A percentile compares a stretch with the other conserved stretches of the same genome.
Conservation (phyloP, 257 asterid species). For the Fraxinus americana region DNA sequence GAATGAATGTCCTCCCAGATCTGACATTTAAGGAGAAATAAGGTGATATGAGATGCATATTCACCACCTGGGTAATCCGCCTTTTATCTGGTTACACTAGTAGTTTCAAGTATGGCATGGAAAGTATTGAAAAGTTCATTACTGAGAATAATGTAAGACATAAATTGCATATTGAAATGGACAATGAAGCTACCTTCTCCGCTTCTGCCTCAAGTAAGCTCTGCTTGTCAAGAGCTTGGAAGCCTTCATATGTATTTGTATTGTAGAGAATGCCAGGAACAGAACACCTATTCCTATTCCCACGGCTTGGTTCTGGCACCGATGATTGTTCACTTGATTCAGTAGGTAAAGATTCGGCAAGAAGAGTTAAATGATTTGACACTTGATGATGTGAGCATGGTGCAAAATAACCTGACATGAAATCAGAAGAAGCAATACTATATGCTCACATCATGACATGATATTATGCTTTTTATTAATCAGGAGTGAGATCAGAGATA, state of each 20-base stretch:
- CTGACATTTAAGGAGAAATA: conserved; percentile 43
- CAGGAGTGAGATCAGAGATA: conserved; percentile 6
- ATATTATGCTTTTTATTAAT: conserved; percentile 2
- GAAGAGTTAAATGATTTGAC: conserved; percentile 76
- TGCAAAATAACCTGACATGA: conserved; percentile 76
- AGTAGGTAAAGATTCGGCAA: conserved; percentile 76
- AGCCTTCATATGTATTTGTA: conserved; percentile 85
- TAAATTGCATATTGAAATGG: neutral
- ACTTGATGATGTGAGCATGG: conserved; percentile 80
- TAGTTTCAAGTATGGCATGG: neutral
- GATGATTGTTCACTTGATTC: conserved; percentile 51
- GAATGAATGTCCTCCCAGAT: conserved; percentile 84
- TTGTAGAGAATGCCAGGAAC: conserved; percentile 83
- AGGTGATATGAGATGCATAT: conserved; percentile 22
- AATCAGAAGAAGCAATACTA: conserved; percentile 20
- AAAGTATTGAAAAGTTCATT: neutral
- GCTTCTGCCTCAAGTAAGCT: conserved; percentile 47
- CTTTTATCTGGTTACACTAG: conserved; percentile 15
- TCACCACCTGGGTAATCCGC: neutral
- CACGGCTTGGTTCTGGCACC: conserved; percentile 37
- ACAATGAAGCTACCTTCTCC: conserved; percentile 48
- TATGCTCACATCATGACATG: conserved; percentile 9
- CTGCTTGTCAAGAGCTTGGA: conserved; percentile 63
- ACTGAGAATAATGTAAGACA: neutral
- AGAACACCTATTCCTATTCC: conserved; percentile 89